Conservation (phyloP, 345 rosid species). For the Hevea brasiliensis region DNA sequence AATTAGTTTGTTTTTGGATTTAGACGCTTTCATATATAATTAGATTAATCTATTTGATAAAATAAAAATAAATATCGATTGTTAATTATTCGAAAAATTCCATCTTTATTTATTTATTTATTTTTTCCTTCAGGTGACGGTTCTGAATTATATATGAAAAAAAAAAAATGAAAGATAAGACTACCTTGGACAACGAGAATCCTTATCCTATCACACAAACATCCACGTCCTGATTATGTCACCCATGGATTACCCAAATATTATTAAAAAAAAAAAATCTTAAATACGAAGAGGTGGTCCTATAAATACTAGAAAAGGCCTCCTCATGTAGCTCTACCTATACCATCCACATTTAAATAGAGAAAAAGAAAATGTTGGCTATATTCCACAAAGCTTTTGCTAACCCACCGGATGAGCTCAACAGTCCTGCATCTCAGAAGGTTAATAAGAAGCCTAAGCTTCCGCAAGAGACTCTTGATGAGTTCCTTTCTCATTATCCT, state of each 20-base stretch:
- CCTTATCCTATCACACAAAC: conserved; percentile 13
- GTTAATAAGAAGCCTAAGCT: conserved; percentile 22
- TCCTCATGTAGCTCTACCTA: not conserved
- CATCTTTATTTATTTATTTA: no score
- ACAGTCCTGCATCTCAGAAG: conserved; percentile 23
- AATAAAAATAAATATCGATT: no score
- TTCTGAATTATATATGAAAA: not conserved
- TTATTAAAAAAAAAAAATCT: not conserved
- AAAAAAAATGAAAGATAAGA: not conserved
- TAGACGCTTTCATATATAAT: no score
- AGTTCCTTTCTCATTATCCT: conserved; percentile 25
- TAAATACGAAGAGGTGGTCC: no score
- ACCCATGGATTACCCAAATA: not conserved
- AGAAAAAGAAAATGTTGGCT: conserved; percentile 14
- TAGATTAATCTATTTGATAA: no score
- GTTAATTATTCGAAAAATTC: no score
- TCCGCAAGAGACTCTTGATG: conserved; percentile 24
- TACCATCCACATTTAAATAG: not conserved
- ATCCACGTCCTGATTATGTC: not conserved
- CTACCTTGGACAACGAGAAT: conserved; percentile 9
- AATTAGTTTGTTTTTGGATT: no score
- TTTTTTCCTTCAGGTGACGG: no score
- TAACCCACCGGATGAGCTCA: conserved; percentile 35
- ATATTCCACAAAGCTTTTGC: conserved; percentile 34
- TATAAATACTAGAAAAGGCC: not conserved